Evolutionary conservation across 2,329 filamentous ascomycete genomes (phyloP), one percentile per base, ranked within the genome.

Genomic region (Trichoderma sp.): DNA sequence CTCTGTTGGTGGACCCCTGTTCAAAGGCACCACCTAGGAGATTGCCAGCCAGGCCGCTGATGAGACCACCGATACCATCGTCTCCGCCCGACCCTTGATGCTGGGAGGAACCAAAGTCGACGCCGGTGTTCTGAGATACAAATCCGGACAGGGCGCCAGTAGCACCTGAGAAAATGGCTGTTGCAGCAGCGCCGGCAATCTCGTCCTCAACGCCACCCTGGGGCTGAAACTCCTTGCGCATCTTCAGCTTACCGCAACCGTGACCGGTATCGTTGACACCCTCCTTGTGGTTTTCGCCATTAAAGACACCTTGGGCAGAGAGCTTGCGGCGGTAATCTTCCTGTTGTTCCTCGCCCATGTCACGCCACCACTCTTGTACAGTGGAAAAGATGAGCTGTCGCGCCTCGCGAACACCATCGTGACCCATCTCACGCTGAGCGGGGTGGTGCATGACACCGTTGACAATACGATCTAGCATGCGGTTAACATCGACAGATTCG

Each of bases 381-480:
- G 90, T 89, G n/a, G 83, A 79, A 81, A 94, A 97, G 89, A 97
- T 95, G 73, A 89, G 82, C 32, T 83, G 79, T 67, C 93, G 91
- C 66, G 93, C 91, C 74, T 96, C 91, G 8, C 80, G 76, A 14
- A 89, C 89, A 13, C 90, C 91, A 75, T 94, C 91, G 24, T 89
- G 83, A 59, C 91, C 92, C 76, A 86, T 82, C 11, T 89, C 81
- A 68, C 91, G 89, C 73, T 93, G 89, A 59, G 93, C 93, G 2
- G 94, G 95, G 79, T 97, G 94, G 76, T 97, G 93, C 78, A 97
- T 88, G 43, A 97, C 90, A 70, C 93, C 94, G 59, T 87, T 81
- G 75, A 97, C 89, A 78, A 97, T 94, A 71, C 90, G 89, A 76
- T 90, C 87, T 72, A 96, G 83, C 3, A 90, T 89, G 68, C 88